Percentiles rank a stretch among this genome's conserved stretches.
phyloP scores from a whole-genome alignment of 2,329 filamentous ascomycete species.

The Stemphylium beticola region DNA sequence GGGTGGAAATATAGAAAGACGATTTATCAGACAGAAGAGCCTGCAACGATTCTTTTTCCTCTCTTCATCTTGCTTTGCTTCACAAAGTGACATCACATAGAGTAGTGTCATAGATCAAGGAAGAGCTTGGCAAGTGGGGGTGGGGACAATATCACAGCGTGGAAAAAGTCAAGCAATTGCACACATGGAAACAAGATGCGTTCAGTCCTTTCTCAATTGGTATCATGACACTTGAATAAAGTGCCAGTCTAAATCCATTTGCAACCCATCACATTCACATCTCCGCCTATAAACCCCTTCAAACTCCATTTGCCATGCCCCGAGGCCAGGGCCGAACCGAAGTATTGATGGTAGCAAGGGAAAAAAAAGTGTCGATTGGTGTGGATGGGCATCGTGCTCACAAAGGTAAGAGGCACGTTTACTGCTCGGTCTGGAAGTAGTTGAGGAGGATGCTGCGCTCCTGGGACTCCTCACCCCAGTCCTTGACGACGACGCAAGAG shows the following conservation, averaged over 20 bases:
- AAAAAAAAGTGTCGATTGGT: constrained; percentile 3
- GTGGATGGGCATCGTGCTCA: constrained; percentile 10
- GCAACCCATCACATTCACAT: constrained; percentile 16
- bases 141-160: too few relatives aligned
- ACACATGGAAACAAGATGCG: neutral
- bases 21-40: too few relatives aligned
- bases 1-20: too few relatives aligned
- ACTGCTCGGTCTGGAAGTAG: constrained; percentile 94
- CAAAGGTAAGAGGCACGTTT: constrained; percentile 34
- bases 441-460: constrained; percentile 99
- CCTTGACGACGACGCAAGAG: constrained; percentile 99
- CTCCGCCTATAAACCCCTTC: constrained; percentile 5
- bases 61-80: too few relatives aligned
- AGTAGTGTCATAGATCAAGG: too few relatives aligned
- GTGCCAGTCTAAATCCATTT: constrained; percentile 21
- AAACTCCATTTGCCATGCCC: constrained; percentile 19
- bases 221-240: constrained; percentile 7
- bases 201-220: constrained; percentile 13
- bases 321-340: constrained; percentile 19
- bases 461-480: constrained; percentile 99
- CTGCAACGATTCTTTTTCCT: too few relatives aligned
- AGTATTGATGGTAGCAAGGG: constrained; percentile 21
- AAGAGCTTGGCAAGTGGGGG: too few relatives aligned
- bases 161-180: neutral
- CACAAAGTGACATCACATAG: too few relatives aligned